Base-by-base conservation (phyloP, 306 rosid genomes). In the Vigna unguiculata region DNA sequence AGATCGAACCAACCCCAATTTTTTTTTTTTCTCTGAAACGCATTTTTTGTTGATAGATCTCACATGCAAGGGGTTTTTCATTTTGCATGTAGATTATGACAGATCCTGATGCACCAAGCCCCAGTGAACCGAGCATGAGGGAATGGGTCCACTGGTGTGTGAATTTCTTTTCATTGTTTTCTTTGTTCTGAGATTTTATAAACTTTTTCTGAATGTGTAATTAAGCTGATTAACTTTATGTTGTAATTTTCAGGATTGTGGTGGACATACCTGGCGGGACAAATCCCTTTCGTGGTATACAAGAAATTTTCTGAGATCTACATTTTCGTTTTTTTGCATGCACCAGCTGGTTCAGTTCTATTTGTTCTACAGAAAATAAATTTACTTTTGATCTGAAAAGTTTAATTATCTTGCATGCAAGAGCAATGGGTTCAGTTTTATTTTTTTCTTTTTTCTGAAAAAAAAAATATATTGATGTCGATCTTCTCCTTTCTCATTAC, bases 41-140 rank as follows among this genome's bases (percentile, higher is more conserved):
- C 1, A 2, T 12, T 12, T 4, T 11, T 1, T 43, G 15, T 12
- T 43, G 5, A 40, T 2, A 20, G 58, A 36, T 55, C 74, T 15
- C 63, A 81, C 84, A 86, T 83, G 85, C 80, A 76, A 1, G 12
- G 13, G 19, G 3, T 0, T 4, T 7, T 19, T 52, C 9, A 21
- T 25, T 30, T 3, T 77, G 69, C 61, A 43, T 47, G 85, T 84
- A 94, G 98, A 88, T 94, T n/a, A 89, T 94, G 98, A 90, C 92
- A 0, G 97, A 94, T 47, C 98, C 98, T 0, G 97, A 94, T 65
- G 97, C 98, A 9, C 98, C 98, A 0, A 94, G 97, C 25, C 98
- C 98, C 2, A 94, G 98, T 38, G 98, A 94, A 62, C 98, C 98
- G 5, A 88, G 67, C 87, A 87, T 90, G 96, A 87, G 96, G 1